Evolutionary conservation across 2,329 filamentous ascomycete species (phyloP), one percentile per base, ranked within the genome.

Genomic region (Sarocladium brachiariae): DNA sequence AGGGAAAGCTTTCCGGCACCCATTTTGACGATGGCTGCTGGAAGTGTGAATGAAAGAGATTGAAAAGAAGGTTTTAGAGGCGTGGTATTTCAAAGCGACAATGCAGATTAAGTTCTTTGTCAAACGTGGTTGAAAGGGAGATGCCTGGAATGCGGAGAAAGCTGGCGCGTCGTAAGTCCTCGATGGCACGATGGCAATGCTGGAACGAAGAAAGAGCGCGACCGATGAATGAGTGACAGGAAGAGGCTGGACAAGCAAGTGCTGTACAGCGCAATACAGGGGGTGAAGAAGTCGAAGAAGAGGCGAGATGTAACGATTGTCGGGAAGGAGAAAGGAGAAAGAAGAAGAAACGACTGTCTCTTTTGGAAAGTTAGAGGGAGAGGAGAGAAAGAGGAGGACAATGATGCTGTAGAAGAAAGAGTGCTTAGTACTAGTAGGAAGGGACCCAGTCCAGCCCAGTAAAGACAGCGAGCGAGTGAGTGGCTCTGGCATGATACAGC

Each of bases 1-100:
- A 63, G 46, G 33, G 61, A 57, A 50, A 61, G 51, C 57, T 61
- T 62, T 41, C 63, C 62, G 43, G 64, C 56, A 53, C 63, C 62
- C 66, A 70, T 70, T 55, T 52, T 64, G 49, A 45, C 31, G 49
- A 33, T 34, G 21, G 38, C 5, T 43, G 21, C n/a, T 19, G 13
- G 31, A 35, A 14, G 24, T 50, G 49, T 30, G 24, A 23, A 4
- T 5, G 11, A 43, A 43, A 25, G 23, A 27, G 21, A 25, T 43
- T 24, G 37, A 43, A 21, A 4, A 39, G 13, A 27, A 49, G 16
- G 46, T 35, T 24, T 9, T 24, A 37, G 9, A 11, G 3, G n/a
- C 13, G 18, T 37, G 16, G 35, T 23, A 3, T 10, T 3, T 49
- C 30, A 19, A 16, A 9, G 30, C 46, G 46, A 49, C 45, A 33